Percentiles rank a stretch among this genome's conserved stretches.
Conservation (phyloP, 345 rosid species). For the Corchorus capsularis region DNA sequence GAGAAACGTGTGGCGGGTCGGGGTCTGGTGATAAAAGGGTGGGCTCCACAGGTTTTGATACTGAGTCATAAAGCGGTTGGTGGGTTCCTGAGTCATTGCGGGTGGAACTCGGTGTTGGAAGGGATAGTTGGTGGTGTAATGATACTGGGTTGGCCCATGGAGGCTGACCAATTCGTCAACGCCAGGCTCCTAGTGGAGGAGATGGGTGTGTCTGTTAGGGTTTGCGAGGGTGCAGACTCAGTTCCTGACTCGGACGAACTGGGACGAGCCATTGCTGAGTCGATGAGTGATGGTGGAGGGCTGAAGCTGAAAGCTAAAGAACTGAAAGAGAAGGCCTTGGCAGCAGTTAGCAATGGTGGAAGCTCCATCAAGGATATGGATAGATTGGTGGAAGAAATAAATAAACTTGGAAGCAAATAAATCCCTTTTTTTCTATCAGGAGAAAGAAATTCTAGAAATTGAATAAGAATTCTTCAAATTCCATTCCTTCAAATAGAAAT, state of each 20-base stretch:
- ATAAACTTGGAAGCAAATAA: no score
- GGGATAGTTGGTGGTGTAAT: conserved; percentile 46
- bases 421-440: no score
- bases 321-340: conserved; percentile 35
- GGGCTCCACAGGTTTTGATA: conserved; percentile 58
- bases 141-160: conserved; percentile 74
- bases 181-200: conserved; percentile 57
- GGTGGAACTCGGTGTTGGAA: conserved; percentile 77
- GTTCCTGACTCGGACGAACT: conserved; percentile 58
- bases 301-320: conserved; percentile 33
- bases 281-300: conserved; percentile 21
- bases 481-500: no score
- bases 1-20: conserved; percentile 38
- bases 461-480: no score
- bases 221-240: conserved; percentile 46
- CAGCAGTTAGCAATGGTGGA: conserved; percentile 47
- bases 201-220: conserved; percentile 50
- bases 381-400: conserved; percentile 30
- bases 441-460: no score
- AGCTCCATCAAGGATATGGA: conserved; percentile 44
- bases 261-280: conserved; percentile 31
- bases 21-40: conserved; percentile 51
- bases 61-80: conserved; percentile 59
- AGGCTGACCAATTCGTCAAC: conserved; percentile 63
- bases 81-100: conserved; percentile 68